Percentiles rank a stretch among this genome's conserved stretches.
phyloP scores from a whole-genome alignment of 768 basidiomycete genomes.

The Boletus rubroflammeus region DNA sequence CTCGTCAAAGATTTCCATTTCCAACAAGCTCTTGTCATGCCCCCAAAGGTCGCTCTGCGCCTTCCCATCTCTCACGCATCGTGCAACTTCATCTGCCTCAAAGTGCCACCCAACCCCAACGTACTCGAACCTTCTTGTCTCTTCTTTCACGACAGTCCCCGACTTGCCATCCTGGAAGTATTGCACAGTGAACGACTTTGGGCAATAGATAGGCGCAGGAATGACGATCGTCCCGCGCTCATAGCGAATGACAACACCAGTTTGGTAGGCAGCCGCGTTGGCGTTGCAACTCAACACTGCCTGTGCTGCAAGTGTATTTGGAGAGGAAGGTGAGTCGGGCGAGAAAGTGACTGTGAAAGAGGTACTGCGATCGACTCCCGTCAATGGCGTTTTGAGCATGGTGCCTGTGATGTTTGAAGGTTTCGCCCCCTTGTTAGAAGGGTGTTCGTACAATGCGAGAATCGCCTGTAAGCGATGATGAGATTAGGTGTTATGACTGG shows the following conservation, averaged over 20 bases:
- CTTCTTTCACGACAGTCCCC: conserved; percentile 46
- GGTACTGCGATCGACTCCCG: conserved; percentile 76
- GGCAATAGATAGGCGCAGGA: conserved; percentile 61
- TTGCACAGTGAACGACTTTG: conserved; percentile 62
- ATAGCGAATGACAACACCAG: conserved; percentile 69
- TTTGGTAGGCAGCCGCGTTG: conserved; percentile 42
- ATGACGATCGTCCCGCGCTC: conserved; percentile 68
- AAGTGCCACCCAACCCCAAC: conserved; percentile 76
- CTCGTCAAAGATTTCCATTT: conserved; percentile 85
- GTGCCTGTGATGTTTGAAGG: conserved; percentile 62
- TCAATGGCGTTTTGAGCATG: conserved; percentile 75
- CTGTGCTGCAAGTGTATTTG: conserved; percentile 54
- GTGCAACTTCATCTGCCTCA: conserved; percentile 84
- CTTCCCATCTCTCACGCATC: conserved; percentile 72
- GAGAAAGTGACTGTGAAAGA: conserved; percentile 70
- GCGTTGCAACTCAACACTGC: conserved; percentile 72
- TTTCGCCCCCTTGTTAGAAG: conserved; percentile 55
- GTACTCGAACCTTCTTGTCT: conserved; percentile 55
- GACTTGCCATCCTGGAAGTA: conserved; percentile 49
- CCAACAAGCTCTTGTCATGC: conserved; percentile 73
- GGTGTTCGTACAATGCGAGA: conserved; percentile 74
- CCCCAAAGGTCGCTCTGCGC: conserved; percentile 71
- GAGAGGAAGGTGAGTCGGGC: conserved; percentile 35
- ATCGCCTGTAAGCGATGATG: conserved; percentile 54
- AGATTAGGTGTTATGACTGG: not conserved